Evolutionary conservation across 2,329 filamentous ascomycete genomes (phyloP), one percentile per base, ranked within the genome.

Genomic region (Pseudopithomyces chartarum): DNA sequence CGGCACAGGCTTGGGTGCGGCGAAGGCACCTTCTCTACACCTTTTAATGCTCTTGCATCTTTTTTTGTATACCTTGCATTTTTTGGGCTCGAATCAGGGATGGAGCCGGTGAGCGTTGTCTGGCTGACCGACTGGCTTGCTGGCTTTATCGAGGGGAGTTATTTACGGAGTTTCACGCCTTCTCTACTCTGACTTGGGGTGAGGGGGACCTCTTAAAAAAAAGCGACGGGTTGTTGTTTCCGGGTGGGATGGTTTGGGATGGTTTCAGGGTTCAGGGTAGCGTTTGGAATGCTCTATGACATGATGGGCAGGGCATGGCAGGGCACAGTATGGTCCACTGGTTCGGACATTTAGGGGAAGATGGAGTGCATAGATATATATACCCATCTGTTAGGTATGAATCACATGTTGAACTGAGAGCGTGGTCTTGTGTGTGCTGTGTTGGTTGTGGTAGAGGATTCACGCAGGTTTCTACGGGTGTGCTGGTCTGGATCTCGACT

Each of bases 11-110:
- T 55, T 57, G 50, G 52, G 54, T 51, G 54, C 56, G 57, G 53
- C 48, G 26, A 45, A 52, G 33, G 55, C 56, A 59, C 39, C 49
- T 59, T 56, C n/a, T 48, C 54, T 68, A 71, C 57, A 61, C 55
- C 48, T 63, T 73, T 68, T 73, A 70, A 73, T 71, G 53, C 61
- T 60, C 56, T 59, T 64, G 66, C 64, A 62, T 55, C 26, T 53
- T 73, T 53, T 73, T 73, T 71, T 69, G 69, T 74, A 71, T 69
- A 70, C 69, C 66, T 61, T 68, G 68, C 68, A 67, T 70, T 59
- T 26, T n/a, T 29, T 29, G 26, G 26, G 26, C 26, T 29, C 26
- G 8, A 29, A 29, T 29, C 26, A 29, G 8, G 5, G 26, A 29
- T 29, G 26, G 26, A 29, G 26, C 26, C 26, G 26, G 26, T 8